Evolutionary conservation across 176 grass and related monocot species (phyloP).

Genomic region (Thalia dealbata): DNA sequence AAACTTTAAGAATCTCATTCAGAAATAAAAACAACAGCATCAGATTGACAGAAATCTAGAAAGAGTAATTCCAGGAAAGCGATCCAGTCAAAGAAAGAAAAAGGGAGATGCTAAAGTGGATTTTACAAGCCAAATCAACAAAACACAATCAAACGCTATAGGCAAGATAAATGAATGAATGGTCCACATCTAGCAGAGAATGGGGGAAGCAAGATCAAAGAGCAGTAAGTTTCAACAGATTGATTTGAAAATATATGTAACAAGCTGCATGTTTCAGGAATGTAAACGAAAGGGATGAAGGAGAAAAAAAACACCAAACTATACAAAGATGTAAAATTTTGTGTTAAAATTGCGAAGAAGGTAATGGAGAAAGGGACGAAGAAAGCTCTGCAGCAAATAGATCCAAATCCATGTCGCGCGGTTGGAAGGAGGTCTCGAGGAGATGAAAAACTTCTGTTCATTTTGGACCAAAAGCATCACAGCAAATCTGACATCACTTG

Average conservation of each 20-base stretch:
- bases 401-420: too few species aligned
- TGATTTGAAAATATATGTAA: too few species aligned
- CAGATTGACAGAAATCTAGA: background rate
- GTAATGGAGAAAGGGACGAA: too few species aligned
- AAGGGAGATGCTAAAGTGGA: background rate
- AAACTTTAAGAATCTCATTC: constrained; percentile 1
- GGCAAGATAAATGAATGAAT: background rate
- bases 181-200: background rate
- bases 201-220: background rate
- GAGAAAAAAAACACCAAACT: background rate
- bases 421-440: too few species aligned
- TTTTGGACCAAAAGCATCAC: background rate
- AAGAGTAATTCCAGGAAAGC: background rate
- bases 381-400: too few species aligned
- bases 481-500: background rate
- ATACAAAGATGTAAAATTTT: background rate
- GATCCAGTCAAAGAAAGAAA: constrained; percentile 1
- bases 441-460: too few species aligned
- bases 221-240: too few species aligned
- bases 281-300: too few species aligned
- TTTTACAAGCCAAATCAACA: background rate
- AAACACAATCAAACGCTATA: background rate
- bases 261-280: too few species aligned
- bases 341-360: too few species aligned
- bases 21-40: background rate